Evolutionary conservation across 2,329 filamentous ascomycete genomes (phyloP).

Genomic region (Hawksworthiomyces lignivorus): DNA sequence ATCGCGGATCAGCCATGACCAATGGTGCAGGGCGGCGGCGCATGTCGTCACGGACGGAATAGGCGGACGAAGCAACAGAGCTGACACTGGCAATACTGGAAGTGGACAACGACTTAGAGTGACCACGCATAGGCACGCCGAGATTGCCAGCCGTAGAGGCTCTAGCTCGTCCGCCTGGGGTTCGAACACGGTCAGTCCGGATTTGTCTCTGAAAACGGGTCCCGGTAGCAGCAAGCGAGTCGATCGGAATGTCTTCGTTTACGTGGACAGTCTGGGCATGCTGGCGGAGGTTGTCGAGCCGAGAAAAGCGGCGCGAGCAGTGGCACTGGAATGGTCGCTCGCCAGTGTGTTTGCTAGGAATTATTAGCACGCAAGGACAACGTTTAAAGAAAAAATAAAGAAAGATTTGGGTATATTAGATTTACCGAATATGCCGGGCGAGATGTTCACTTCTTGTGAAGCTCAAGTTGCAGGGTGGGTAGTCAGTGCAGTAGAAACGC

Average conservation of each 20-base stretch:
- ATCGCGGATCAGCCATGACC: slow-evolving; percentile 69
- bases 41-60: slow-evolving; percentile 56
- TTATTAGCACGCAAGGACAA: slow-evolving; percentile 1
- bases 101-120: slow-evolving; percentile 77
- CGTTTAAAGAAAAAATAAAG: slow-evolving; percentile 2
- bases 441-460: slow-evolving; percentile 96
- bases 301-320: slow-evolving; percentile 85
- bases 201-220: slow-evolving; percentile 90
- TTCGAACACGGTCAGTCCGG: slow-evolving; percentile 72
- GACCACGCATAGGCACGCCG: slow-evolving; percentile 63
- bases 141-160: slow-evolving; percentile 71
- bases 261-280: slow-evolving; percentile 97
- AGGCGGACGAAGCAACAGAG: slow-evolving; percentile 63
- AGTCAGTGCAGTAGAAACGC: slow-evolving; percentile 92
- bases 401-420: too few species aligned
- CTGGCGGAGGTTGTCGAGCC: slow-evolving; percentile 89
- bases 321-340: slow-evolving; percentile 96
- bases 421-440: slow-evolving; percentile 83
- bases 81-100: slow-evolving; percentile 70
- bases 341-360: slow-evolving; percentile 81
- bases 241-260: slow-evolving; percentile 91
- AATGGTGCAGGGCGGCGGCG: slow-evolving; percentile 72
- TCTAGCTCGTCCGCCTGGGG: slow-evolving; percentile 63
- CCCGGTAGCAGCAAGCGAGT: slow-evolving; percentile 86
- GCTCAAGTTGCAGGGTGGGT: slow-evolving; percentile 85